Evolutionary conservation across 2,329 filamentous ascomycete species (phyloP).

Genomic region (Apiospora saccharicola): DNA sequence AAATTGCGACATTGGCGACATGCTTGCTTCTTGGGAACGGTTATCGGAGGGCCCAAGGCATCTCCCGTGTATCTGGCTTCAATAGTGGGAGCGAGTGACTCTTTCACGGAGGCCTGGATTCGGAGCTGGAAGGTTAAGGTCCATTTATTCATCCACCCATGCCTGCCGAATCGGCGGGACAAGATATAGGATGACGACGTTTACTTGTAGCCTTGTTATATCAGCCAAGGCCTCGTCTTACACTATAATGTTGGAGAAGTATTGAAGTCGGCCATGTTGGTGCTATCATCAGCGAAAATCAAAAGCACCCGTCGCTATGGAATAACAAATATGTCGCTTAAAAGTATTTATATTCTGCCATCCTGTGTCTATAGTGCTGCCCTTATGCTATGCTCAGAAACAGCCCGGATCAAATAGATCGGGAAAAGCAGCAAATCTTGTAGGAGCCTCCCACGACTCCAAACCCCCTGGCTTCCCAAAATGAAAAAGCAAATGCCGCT

Average conservation of each 20-base stretch:
- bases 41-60: constrained; percentile 12
- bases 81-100: not conserved
- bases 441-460: constrained; percentile 22
- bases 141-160: constrained; percentile 16
- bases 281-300: not conserved
- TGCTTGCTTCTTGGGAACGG: constrained; percentile 14
- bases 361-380: constrained; percentile 24
- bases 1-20: not conserved
- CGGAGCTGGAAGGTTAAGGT: not conserved
- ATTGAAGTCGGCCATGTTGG: not conserved
- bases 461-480: constrained; percentile 22
- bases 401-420: constrained; percentile 11
- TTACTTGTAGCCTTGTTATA: not conserved
- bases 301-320: not conserved
- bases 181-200: constrained; percentile 17
- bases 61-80: not conserved
- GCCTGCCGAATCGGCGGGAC: not conserved
- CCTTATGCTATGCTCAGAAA: constrained; percentile 22
- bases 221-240: not conserved
- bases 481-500: constrained; percentile 25
- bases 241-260: not conserved
- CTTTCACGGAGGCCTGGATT: constrained; percentile 7
- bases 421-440: constrained; percentile 23
- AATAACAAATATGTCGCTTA: not conserved
- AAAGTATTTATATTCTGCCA: constrained; percentile 16